These are phyloP conservation scores for Hawksworthiomyces lignivorus DNA, from an alignment of 2,329 filamentous ascomycete genomes.

Conservation along the genomic window DNA sequence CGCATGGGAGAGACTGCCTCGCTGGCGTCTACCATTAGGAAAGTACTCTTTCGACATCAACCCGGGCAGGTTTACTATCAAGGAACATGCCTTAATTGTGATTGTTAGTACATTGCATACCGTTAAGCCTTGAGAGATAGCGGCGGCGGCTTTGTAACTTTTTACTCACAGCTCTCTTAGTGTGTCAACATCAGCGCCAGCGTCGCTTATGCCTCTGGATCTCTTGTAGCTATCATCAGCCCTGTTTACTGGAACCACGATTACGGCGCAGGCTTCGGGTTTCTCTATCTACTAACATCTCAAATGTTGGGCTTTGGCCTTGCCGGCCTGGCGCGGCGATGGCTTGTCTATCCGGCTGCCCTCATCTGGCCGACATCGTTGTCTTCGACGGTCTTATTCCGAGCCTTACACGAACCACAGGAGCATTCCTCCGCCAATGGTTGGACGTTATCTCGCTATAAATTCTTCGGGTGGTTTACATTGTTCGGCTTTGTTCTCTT, in stretches of 20 bases:
- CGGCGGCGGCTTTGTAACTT: neutral
- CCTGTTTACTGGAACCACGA: conserved; percentile 10
- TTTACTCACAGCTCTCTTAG: neutral
- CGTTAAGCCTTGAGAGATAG: too few species aligned
- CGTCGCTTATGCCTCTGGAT: conserved; percentile 7
- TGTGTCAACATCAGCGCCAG: conserved; percentile 11
- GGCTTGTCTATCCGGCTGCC: conserved; percentile 44
- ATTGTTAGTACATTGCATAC: conserved; percentile 27
- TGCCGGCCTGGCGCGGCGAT: conserved; percentile 41
- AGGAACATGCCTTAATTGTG: conserved; percentile 52
- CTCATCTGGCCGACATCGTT: conserved; percentile 45
- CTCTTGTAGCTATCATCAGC: conserved; percentile 10
- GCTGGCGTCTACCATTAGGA: conserved; percentile 32
- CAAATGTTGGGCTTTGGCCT: conserved; percentile 51
- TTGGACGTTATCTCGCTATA: conserved; percentile 36
- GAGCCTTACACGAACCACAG: conserved; percentile 36
- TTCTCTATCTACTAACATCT: conserved; percentile 30
- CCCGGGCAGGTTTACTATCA: conserved; percentile 49
- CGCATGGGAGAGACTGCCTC: conserved; percentile 44
- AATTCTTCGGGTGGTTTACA: conserved; percentile 37
- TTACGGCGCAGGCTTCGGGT: conserved; percentile 10
- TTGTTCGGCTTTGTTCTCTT: conserved; percentile 43
- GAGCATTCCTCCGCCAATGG: conserved; percentile 28
- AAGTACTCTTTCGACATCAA: conserved; percentile 38
- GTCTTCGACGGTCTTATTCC: conserved; percentile 39